Evolutionary conservation across 2,329 filamentous ascomycete species (phyloP).

Genomic region (Colletotrichum scovillei): DNA sequence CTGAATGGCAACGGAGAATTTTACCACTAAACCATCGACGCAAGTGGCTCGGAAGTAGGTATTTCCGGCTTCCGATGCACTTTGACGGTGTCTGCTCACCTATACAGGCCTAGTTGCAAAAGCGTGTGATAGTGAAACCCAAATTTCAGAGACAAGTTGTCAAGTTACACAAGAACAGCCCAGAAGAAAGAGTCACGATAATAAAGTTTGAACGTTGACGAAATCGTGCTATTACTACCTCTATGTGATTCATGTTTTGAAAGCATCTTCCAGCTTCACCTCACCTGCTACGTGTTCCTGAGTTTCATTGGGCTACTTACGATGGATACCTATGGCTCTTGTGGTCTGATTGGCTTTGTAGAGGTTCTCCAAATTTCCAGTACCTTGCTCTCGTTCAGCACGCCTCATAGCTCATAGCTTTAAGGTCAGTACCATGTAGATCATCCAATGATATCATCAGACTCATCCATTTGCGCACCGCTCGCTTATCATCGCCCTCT

Average conservation of each 20-base stretch:
- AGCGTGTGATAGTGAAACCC: too few species aligned
- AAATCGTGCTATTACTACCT: too few species aligned
- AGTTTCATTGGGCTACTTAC: neutral
- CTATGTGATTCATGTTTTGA: neutral
- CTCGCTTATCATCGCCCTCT: neutral
- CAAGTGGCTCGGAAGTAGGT: neutral
- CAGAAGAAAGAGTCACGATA: too few species aligned
- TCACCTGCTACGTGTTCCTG: too few species aligned
- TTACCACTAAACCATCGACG: constrained; percentile 33
- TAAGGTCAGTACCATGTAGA: neutral
- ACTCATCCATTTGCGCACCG: neutral
- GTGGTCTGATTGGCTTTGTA: neutral
- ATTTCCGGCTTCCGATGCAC: neutral
- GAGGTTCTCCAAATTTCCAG: neutral
- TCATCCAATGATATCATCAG: neutral
- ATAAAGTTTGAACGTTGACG: too few species aligned
- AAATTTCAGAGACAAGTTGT: too few species aligned
- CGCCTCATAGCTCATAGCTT: neutral
- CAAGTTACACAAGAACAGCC: too few species aligned
- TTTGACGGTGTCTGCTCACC: fast-evolving
- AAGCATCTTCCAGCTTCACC: too few species aligned
- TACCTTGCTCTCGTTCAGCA: neutral
- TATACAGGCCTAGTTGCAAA: too few species aligned
- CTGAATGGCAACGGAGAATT: constrained; percentile 30
- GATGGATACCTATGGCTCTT: too few species aligned